Evolutionary conservation across 257 asterid genomes (phyloP).

Genomic region (Solanum ossicruentum): DNA sequence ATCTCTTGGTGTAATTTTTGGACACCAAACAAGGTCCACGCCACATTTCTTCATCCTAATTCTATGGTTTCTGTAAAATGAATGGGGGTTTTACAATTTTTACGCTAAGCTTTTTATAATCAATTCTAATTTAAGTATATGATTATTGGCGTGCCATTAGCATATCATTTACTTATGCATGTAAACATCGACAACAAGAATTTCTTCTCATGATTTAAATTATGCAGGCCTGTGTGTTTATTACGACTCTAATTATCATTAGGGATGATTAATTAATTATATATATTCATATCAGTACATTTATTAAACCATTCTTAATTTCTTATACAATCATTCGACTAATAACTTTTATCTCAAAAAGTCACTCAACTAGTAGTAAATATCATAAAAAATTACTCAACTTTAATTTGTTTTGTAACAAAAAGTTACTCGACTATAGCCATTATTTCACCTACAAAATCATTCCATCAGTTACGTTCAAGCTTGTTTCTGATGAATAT

Average conservation of each 20-base stretch:
- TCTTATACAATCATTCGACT: not conserved
- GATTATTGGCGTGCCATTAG: not conserved
- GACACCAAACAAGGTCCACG: conserved; percentile 20
- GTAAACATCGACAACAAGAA: not conserved
- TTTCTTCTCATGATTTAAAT: not conserved
- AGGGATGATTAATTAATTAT: not conserved
- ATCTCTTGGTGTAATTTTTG: not conserved
- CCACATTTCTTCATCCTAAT: not conserved
- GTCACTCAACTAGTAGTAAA: too few relatives aligned
- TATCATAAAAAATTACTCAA: not conserved
- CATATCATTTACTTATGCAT: not conserved
- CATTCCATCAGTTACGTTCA: not conserved
- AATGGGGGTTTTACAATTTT: not conserved
- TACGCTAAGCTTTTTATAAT: not conserved
- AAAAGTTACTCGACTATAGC: not conserved
- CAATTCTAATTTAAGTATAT: not conserved
- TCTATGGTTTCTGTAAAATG: not conserved
- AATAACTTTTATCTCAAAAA: not conserved
- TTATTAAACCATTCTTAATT: not conserved
- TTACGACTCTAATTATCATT: not conserved
- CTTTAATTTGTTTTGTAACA: not conserved
- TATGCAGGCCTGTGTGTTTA: not conserved
- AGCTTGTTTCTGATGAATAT: not conserved
- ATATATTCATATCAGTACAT: not conserved
- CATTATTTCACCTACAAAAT: not conserved